phyloP scores from a whole-genome alignment of 2,329 filamentous ascomycete genomes.

The Penicillium sp. region DNA sequence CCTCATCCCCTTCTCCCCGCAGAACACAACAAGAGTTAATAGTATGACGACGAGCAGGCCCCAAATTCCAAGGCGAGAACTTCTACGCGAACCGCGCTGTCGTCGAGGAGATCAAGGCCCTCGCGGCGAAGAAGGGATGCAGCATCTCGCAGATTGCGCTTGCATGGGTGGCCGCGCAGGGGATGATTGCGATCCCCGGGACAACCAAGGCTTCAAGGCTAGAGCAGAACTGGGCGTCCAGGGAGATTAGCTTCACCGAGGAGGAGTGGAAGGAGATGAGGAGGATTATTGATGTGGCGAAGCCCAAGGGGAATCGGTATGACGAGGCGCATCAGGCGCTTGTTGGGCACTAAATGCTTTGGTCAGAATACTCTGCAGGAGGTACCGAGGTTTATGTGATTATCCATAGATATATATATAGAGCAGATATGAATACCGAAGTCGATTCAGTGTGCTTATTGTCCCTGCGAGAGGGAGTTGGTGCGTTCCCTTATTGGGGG shows the following conservation, averaged over 20 bases:
- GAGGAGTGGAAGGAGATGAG: slow-evolving; percentile 49
- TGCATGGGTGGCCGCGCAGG: slow-evolving; percentile 48
- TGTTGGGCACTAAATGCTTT: slow-evolving; percentile 29
- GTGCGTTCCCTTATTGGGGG: not conserved
- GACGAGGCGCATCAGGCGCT: slow-evolving; percentile 27
- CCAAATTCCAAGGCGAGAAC: slow-evolving; percentile 50
- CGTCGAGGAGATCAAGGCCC: slow-evolving; percentile 48
- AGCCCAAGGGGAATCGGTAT: slow-evolving; percentile 46
- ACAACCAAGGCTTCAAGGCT: slow-evolving; percentile 48
- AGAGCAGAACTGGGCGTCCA: slow-evolving; percentile 48
- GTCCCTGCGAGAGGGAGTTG: not conserved
- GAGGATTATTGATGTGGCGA: slow-evolving; percentile 42
- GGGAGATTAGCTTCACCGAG: slow-evolving; percentile 42
- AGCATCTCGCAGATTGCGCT: slow-evolving; percentile 44
- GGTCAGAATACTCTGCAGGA: no score
- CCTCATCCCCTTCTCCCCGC: not conserved
- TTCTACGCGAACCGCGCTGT: slow-evolving; percentile 52
- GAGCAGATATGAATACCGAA: not conserved
- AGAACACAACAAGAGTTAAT: not conserved
- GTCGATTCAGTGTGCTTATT: not conserved
- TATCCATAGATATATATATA: not conserved
- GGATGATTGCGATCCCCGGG: slow-evolving; percentile 54
- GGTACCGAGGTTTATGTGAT: no score
- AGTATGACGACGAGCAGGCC: slow-evolving; percentile 19
- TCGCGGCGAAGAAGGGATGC: slow-evolving; percentile 43